Evolutionary conservation across 495 filamentous ascomycete species (phyloP).

Genomic region (Cairneyella variabilis): DNA sequence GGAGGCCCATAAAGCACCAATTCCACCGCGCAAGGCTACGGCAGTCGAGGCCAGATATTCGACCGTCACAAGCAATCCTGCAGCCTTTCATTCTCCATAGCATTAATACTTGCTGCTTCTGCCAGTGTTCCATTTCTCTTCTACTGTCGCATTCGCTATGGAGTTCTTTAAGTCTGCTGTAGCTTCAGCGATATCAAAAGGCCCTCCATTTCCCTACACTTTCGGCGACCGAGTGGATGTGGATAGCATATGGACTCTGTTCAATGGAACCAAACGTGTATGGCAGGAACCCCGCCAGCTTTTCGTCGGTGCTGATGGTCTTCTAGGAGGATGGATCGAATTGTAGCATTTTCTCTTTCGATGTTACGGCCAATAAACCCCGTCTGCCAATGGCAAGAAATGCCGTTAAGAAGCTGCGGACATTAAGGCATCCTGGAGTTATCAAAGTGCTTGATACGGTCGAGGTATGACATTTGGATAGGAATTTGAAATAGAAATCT

Average conservation of each 20-base stretch:
- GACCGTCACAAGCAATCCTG: neutral
- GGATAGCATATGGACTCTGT: constrained; percentile 85
- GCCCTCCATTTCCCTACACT: constrained; percentile 83
- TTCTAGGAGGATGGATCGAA: constrained; percentile 82
- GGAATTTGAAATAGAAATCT: neutral
- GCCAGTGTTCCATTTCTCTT: neutral
- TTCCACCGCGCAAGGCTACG: neutral
- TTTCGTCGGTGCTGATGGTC: neutral
- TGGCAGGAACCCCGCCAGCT: constrained; percentile 20
- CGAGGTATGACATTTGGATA: constrained; percentile 58
- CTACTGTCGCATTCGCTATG: constrained; percentile 47
- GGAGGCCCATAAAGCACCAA: too few species aligned
- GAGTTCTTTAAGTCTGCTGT: constrained; percentile 98
- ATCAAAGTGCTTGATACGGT: constrained; percentile 90
- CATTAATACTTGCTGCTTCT: neutral
- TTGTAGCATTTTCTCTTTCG: constrained; percentile 96
- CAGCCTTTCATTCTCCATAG: neutral
- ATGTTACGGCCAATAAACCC: constrained; percentile 71
- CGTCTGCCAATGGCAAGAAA: constrained; percentile 85
- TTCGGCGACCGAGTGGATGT: constrained; percentile 91
- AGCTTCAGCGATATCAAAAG: constrained; percentile 92
- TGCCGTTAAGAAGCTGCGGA: constrained; percentile 85
- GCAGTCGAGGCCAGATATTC: constrained; percentile 1
- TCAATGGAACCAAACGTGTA: constrained; percentile 90
- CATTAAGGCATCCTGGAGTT: constrained; percentile 88